These are phyloP conservation scores for Ceriops zippeliana DNA, from an alignment of 345 rosid species.

Conservation along the genomic window DNA sequence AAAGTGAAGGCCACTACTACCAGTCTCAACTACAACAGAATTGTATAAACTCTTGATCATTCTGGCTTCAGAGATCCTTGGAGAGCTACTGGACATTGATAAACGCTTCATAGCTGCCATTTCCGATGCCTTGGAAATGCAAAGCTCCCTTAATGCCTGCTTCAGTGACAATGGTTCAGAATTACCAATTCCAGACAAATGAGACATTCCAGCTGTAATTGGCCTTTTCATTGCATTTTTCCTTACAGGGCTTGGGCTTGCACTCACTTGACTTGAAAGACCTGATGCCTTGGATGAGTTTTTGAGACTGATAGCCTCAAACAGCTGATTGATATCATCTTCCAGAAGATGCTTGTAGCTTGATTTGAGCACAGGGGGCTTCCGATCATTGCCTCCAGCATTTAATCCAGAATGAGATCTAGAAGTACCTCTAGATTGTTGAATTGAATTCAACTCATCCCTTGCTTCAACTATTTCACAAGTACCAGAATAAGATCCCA, in stretches of 20 bases:
- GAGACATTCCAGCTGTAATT: constrained; percentile 54
- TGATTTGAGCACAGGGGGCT: constrained; percentile 45
- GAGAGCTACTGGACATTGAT: constrained; percentile 53
- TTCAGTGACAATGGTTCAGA: constrained; percentile 73
- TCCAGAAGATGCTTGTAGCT: constrained; percentile 64
- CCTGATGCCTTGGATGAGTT: constrained; percentile 46
- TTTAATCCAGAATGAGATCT: constrained; percentile 39
- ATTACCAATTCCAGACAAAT: constrained; percentile 56
- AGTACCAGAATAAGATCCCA: constrained; percentile 64
- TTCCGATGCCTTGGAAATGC: constrained; percentile 91
- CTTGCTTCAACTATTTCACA: constrained; percentile 79
- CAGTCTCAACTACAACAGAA: constrained; percentile 55
- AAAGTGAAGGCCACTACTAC: constrained; percentile 40
- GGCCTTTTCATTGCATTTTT: constrained; percentile 67
- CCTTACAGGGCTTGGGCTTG: constrained; percentile 54
- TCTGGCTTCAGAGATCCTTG: constrained; percentile 70
- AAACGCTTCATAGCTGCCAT: constrained; percentile 82
- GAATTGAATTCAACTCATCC: constrained; percentile 43
- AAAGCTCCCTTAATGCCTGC: constrained; percentile 86
- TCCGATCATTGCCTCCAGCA: constrained; percentile 33
- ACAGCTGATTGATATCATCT: constrained; percentile 80
- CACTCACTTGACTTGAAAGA: constrained; percentile 45
- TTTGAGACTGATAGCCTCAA: constrained; percentile 69
- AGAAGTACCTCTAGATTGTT: constrained; percentile 41
- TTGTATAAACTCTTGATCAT: constrained; percentile 70